Conservation (phyloP, 306 rosid genomes). For the Medicago truncatula region MtrunA17r5.0-ANR NC_053043.1:14661501-14662000, state of each 20-base stretch:
- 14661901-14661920: conserved; percentile 69
- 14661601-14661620: too few species aligned
- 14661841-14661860: background rate
- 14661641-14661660: too few species aligned
- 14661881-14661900: conserved; percentile 44
- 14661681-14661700: too few species aligned
- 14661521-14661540: conserved; percentile 89
- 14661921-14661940: conserved; percentile 73
- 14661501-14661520: conserved; percentile 88
- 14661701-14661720: too few species aligned
- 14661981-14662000: conserved; percentile 58
- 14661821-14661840: background rate
- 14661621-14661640: too few species aligned
- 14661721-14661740: too few species aligned
- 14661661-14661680: too few species aligned
- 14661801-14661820: conserved; percentile 21
- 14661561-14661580: conserved; percentile 20
- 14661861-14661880: conserved; percentile 12
- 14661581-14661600: conserved; percentile 2
- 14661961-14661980: conserved; percentile 58
- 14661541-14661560: conserved; percentile 40
- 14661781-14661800: conserved; percentile 12
- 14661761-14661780: background rate
- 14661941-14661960: conserved; percentile 75
- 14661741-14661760: background rate